Evolutionary conservation across 495 filamentous ascomycete species (phyloP), one percentile per base, ranked within the genome.

Genomic region (Penicillium dipodomyicola): DNA sequence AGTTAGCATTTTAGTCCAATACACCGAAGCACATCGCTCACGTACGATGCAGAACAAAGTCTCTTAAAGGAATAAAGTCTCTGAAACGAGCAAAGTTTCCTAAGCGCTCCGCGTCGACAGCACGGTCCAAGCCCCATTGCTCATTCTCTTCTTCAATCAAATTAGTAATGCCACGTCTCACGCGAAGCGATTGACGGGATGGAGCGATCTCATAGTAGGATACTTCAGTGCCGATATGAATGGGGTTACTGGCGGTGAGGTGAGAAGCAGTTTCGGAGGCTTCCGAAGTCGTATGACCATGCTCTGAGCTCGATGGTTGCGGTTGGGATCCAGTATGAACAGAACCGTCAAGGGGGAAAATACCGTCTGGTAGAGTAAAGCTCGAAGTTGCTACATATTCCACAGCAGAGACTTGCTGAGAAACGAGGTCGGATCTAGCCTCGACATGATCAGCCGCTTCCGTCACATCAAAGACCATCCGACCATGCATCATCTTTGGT

Each of bases 391-490:
- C 2, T 30, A 12, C 32, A 39, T 29, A 29, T 50, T 46, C n/a
- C 2, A 9, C 15, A 9, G 6, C 35, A 39, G 6, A 7, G 35
- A 35, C 9, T 12, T 25, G 2, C 20, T 15, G 30, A 22, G 45
- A 39, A 23, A 22, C 19, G 39, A 59, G 27, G 10, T 66, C 20
- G 2, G 73, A 71, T 9, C 67, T 56, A 56, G 73, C 64, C 1
- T 59, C 60, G 20, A 74, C 49, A 19, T 59, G 46, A 8, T 49
- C 48, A 42, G 63, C 64, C 14, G 66, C 46, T 20, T 58, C 65
- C 1, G 73, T 69, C 11, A 75, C 44, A 48, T 77, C 71, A 30
- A 75, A 55, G 10, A 76, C 55, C 1, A 58, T 52, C 39, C 61
- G 59, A 11, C 44, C 43, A 1, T 58, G 54, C 6, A 63, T 64